Evolutionary conservation across 345 rosid species (phyloP).

Genomic region (Moricandia moricandioides): DNA sequence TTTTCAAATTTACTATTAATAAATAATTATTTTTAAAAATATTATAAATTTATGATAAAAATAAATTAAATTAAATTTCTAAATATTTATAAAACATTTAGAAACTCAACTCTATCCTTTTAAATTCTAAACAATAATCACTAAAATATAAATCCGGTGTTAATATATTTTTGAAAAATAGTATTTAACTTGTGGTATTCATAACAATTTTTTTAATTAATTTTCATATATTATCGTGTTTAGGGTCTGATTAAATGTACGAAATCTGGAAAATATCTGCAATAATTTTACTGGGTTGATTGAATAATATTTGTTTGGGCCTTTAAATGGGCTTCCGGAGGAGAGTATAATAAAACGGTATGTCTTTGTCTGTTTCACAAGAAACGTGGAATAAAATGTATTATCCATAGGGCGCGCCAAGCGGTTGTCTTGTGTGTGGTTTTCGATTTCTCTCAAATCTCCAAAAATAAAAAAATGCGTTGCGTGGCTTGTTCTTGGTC

Average conservation of each 20-base stretch:
- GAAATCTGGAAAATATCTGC: not conserved
- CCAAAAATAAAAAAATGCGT: constrained; percentile 2
- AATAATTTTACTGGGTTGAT: not conserved
- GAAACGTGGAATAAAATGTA: not conserved
- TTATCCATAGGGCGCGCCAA: constrained; percentile 38
- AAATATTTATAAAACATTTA: too few species aligned
- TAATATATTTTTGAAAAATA: too few species aligned
- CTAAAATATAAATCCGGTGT: too few species aligned
- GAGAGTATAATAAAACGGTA: not conserved
- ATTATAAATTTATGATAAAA: too few species aligned
- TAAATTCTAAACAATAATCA: too few species aligned
- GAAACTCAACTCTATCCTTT: too few species aligned
- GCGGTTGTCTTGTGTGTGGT: constrained; percentile 25
- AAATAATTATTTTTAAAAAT: too few species aligned
- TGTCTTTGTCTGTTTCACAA: not conserved
- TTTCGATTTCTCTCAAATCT: constrained; percentile 8
- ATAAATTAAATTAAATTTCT: too few species aligned
- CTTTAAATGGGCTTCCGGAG: not conserved
- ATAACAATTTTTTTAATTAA: too few species aligned
- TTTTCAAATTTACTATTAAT: too few species aligned
- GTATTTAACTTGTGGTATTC: too few species aligned
- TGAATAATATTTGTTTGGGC: not conserved
- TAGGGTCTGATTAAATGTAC: not conserved
- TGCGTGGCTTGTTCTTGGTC: constrained; percentile 38
- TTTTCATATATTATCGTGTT: not conserved